Conservation (phyloP, 352 stramenopile genomes). For the Pilasporangium apinafurcum region DNA sequence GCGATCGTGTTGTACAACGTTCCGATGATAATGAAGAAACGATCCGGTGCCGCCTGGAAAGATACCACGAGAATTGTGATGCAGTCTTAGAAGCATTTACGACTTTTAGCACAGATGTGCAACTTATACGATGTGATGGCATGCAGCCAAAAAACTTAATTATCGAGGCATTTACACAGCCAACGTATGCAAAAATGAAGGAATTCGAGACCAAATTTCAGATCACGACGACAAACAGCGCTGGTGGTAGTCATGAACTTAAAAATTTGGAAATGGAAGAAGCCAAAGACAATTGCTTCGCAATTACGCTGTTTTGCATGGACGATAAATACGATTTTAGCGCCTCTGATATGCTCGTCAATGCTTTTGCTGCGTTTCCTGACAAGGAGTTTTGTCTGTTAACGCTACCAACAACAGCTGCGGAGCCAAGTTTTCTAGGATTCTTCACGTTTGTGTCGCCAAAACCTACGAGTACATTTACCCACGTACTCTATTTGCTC, state of each 20-base stretch:
- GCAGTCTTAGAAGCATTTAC: constrained; percentile 41
- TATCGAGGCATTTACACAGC: constrained; percentile 35
- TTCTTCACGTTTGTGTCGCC: constrained; percentile 35
- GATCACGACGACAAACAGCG: too few relatives aligned
- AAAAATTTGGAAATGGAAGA: constrained; percentile 25
- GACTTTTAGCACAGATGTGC: constrained; percentile 12
- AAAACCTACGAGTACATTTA: constrained; percentile 42
- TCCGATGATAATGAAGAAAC: constrained; percentile 93
- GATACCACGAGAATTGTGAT: constrained; percentile 72
- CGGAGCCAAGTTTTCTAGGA: constrained; percentile 36
- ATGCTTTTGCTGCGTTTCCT: constrained; percentile 47
- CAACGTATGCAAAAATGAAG: constrained; percentile 37
- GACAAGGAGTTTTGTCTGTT: constrained; percentile 50
- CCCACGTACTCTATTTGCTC: constrained; percentile 46
- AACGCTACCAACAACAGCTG: constrained; percentile 38
- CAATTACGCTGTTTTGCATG: constrained; percentile 63
- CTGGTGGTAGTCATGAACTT: constrained; percentile 17
- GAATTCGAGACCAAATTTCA: constrained; percentile 26
- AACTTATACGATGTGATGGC: constrained; percentile 57
- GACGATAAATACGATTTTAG: constrained; percentile 32
- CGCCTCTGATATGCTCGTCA: constrained; percentile 31
- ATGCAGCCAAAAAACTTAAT: constrained; percentile 34
- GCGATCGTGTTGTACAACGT: constrained; percentile 68
- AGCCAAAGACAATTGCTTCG: constrained; percentile 47
- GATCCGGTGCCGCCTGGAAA: constrained; percentile 75